These are phyloP conservation scores for Echria macrotheca DNA, from an alignment of 495 filamentous ascomycete genomes.

Conservation along the genomic window DNA sequence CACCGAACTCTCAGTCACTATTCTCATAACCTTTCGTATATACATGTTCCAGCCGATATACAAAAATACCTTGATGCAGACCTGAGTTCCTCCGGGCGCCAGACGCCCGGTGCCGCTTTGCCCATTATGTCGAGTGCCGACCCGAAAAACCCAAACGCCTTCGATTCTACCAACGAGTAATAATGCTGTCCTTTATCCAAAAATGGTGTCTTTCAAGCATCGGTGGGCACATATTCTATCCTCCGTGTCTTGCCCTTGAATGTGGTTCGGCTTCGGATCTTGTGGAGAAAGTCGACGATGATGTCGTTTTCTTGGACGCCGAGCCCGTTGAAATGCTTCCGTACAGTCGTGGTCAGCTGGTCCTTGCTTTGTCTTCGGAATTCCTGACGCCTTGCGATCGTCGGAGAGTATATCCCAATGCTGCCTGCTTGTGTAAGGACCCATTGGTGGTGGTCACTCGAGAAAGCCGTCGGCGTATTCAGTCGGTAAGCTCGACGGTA, in stretches of 20 bases:
- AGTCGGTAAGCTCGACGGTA: constrained; percentile 77
- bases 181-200: no score
- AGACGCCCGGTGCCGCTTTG: no score
- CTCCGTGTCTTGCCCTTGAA: constrained; percentile 27
- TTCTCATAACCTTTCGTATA: no score
- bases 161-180: no score
- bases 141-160: no score
- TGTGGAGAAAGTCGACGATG: constrained; percentile 82
- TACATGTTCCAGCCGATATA: no score
- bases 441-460: constrained; percentile 64
- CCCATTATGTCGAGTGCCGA: no score
- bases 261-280: constrained; percentile 49
- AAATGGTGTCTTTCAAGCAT: no score
- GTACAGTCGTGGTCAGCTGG: constrained; percentile 70
- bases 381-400: constrained; percentile 58
- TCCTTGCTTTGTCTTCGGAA: constrained; percentile 66
- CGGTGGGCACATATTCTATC: constrained; percentile 18
- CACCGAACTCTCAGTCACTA: no score
- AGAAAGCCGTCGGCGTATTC: constrained; percentile 63
- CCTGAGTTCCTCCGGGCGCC: no score
- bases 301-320: constrained; percentile 83
- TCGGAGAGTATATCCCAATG: constrained; percentile 68
- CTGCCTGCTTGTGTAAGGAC: constrained; percentile 61
- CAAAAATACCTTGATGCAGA: no score
- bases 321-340: constrained; percentile 86